phyloP scores from a whole-genome alignment of 495 filamentous ascomycete genomes.

The Neurospora discreta region DNA sequence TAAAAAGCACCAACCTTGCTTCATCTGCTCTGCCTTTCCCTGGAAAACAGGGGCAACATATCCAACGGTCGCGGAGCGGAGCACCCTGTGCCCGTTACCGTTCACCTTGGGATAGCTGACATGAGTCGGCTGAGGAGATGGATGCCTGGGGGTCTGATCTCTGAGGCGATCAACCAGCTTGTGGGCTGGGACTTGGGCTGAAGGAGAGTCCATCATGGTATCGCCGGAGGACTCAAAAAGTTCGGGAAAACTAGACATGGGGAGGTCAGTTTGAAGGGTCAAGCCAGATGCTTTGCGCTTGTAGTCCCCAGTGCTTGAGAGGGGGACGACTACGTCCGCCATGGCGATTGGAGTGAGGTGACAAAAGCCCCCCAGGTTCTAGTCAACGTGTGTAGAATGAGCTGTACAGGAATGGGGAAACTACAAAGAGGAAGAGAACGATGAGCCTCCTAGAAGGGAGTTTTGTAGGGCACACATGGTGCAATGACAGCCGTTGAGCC shows the following conservation, averaged over 20 bases:
- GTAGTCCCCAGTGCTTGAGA: conserved; percentile 8
- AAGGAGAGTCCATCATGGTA: conserved; percentile 21
- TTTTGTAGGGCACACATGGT: conserved; percentile 5
- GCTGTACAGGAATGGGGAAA: not conserved
- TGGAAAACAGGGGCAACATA: conserved; percentile 93
- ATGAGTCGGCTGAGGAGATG: conserved; percentile 88
- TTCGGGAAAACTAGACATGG: conserved; percentile 28
- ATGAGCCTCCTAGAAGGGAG: not conserved
- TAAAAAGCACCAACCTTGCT: conserved; percentile 49
- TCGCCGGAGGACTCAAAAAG: conserved; percentile 27
- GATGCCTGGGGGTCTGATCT: conserved; percentile 34
- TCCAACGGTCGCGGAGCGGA: conserved; percentile 85
- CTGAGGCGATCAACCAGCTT: conserved; percentile 22
- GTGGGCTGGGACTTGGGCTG: conserved; percentile 17
- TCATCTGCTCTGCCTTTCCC: conserved; percentile 91
- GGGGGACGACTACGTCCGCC: conserved; percentile 10
- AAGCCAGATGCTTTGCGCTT: conserved; percentile 23
- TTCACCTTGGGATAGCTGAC: conserved; percentile 60
- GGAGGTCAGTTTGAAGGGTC: conserved; percentile 34
- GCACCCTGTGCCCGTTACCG: conserved; percentile 48
- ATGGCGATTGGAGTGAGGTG: conserved; percentile 8
- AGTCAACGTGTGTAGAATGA: not conserved
- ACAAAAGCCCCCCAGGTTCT: not conserved
- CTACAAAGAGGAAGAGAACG: not conserved
- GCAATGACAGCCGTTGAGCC: not conserved